Percentiles rank a stretch among this genome's conserved stretches.
Evolutionary conservation across 1,284 basidiomycete genomes (phyloP).

Genomic region (Veloboletus limbatus): DNA sequence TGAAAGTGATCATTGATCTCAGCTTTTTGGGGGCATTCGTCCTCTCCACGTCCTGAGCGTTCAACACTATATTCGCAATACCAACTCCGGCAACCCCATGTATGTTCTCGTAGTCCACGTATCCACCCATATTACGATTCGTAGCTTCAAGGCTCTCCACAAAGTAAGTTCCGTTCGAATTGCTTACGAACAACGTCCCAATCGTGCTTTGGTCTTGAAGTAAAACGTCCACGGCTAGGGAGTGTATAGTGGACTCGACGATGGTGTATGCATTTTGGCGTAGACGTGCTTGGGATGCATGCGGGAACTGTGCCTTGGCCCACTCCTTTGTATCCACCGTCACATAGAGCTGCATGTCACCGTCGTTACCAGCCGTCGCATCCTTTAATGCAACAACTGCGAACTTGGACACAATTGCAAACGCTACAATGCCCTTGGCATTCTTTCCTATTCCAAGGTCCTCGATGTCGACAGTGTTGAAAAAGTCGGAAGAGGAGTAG

Average conservation of each 20-base stretch:
- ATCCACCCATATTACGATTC: conserved; percentile 83
- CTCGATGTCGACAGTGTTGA: conserved; percentile 61
- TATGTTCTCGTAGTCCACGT: conserved; percentile 91
- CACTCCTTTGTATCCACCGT: conserved; percentile 78
- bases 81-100: conserved; percentile 94
- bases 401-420: conserved; percentile 89
- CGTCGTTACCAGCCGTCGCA: conserved; percentile 44
- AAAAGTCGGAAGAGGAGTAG: conserved; percentile 83
- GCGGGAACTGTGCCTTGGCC: conserved; percentile 84
- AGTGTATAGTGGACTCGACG: conserved; percentile 90
- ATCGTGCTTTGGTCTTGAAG: conserved; percentile 70
- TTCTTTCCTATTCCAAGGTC: conserved; percentile 83
- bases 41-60: conserved; percentile 78
- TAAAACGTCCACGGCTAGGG: conserved; percentile 91
- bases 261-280: conserved; percentile 94
- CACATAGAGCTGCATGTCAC: conserved; percentile 84
- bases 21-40: conserved; percentile 65
- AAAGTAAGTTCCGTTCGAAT: conserved; percentile 93
- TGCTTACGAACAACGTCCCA: conserved; percentile 92
- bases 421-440: conserved; percentile 80
- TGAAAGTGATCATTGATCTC: conserved; percentile 81
- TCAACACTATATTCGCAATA: conserved; percentile 83
- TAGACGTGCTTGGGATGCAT: conserved; percentile 74
- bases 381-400: conserved; percentile 85
- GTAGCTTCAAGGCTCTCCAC: conserved; percentile 90